A percentile compares a stretch with the other conserved stretches of the same genome.
Conservation (phyloP, 2,329 filamentous ascomycete genomes). For the Colletotrichum sp. region DNA sequence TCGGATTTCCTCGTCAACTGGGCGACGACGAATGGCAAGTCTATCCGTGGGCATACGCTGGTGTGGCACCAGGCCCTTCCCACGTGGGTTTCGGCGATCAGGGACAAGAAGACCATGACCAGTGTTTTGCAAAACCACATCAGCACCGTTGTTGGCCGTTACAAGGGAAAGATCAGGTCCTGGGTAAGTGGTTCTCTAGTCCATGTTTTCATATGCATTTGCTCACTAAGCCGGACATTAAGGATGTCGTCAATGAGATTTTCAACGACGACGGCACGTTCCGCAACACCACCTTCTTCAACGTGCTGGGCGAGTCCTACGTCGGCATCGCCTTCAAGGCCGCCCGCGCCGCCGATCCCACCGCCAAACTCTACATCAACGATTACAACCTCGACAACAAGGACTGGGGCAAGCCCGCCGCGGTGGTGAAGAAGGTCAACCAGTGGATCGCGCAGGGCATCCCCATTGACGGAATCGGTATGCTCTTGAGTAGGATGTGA, state of each 20-base stretch:
- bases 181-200: slow-evolving; percentile 44
- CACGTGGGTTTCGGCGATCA: slow-evolving; percentile 63
- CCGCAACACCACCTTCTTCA: slow-evolving; percentile 67
- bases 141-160: slow-evolving; percentile 60
- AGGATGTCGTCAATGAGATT: slow-evolving; percentile 70
- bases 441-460: slow-evolving; percentile 67
- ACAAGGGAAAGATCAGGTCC: slow-evolving; percentile 66
- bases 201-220: not conserved
- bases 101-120: slow-evolving; percentile 56
- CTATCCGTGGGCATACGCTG: slow-evolving; percentile 69
- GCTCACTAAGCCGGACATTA: not conserved
- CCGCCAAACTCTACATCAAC: slow-evolving; percentile 77
- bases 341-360: slow-evolving; percentile 69
- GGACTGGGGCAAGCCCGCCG: slow-evolving; percentile 60
- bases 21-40: slow-evolving; percentile 58
- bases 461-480: slow-evolving; percentile 68
- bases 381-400: slow-evolving; percentile 72
- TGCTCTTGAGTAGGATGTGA: not conserved
- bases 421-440: slow-evolving; percentile 63
- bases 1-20: slow-evolving; percentile 66
- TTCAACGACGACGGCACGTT: slow-evolving; percentile 65
- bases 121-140: slow-evolving; percentile 65
- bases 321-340: slow-evolving; percentile 73
- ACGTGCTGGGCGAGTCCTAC: slow-evolving; percentile 72
- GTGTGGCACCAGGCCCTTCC: slow-evolving; percentile 67